Percentiles rank a stretch among this genome's conserved stretches.
phyloP scores from a whole-genome alignment of 768 basidiomycete genomes.

The Tulasnella sp. region DNA sequence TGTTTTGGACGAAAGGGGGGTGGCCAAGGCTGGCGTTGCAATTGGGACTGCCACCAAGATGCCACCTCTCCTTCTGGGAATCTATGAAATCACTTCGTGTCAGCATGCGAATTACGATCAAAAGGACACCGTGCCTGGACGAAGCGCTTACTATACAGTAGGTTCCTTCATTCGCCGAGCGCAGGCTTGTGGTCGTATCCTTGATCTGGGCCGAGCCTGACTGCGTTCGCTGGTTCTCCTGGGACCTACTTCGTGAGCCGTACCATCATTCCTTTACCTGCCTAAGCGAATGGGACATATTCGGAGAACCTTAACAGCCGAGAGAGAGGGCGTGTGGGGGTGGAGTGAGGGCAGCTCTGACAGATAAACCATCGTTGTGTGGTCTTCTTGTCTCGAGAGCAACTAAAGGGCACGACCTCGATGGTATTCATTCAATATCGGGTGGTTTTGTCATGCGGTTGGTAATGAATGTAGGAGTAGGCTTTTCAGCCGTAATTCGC shows the following conservation, averaged over 20 bases:
- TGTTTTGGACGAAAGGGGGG: background rate
- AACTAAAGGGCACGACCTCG: background rate
- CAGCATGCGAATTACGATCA: background rate
- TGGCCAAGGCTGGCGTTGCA: background rate
- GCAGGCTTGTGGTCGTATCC: background rate
- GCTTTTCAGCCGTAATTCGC: background rate
- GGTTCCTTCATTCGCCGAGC: background rate
- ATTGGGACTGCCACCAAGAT: background rate
- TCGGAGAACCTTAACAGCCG: slow-evolving; percentile 2
- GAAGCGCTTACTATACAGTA: background rate
- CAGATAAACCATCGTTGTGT: background rate
- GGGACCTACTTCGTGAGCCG: background rate
- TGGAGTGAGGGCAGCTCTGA: background rate
- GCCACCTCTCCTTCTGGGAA: background rate
- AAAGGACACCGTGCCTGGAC: background rate
- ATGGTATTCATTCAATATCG: background rate
- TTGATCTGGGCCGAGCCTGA: background rate
- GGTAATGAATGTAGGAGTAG: background rate
- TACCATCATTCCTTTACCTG: background rate
- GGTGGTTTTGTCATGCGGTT: background rate
- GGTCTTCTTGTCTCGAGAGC: background rate
- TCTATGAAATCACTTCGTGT: background rate
- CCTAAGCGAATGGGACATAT: background rate
- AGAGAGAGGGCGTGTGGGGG: background rate
- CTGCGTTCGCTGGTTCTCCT: background rate